A percentile compares a stretch with the other conserved stretches of the same genome.
phyloP scores from a whole-genome alignment of 1,284 basidiomycete species.

The Vanrija sp. region DNA sequence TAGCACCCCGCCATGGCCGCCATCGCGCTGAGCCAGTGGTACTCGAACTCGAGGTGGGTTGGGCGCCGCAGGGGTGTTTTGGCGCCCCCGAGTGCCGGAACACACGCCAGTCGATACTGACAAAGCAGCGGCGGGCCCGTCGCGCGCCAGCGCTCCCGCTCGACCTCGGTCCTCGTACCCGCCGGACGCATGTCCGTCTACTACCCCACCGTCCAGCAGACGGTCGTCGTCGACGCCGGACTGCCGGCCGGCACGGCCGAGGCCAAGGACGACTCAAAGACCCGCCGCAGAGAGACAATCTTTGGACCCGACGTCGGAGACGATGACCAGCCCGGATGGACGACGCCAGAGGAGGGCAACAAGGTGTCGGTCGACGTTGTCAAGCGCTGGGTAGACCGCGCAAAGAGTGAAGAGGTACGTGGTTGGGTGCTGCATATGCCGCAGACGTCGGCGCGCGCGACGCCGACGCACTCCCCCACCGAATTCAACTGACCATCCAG shows the following conservation, averaged over 20 bases:
- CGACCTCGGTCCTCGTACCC: not conserved
- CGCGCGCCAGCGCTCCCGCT: conserved; percentile 1
- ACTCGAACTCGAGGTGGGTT: too few relatives aligned
- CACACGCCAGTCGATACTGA: not conserved
- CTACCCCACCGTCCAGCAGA: conserved; percentile 34
- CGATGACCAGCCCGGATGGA: conserved; percentile 49
- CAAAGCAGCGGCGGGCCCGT: not conserved
- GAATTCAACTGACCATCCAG: conserved; percentile 45
- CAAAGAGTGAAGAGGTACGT: conserved; percentile 64
- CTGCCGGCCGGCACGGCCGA: conserved; percentile 1
- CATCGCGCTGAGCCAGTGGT: too few relatives aligned
- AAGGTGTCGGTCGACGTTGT: conserved; percentile 72
- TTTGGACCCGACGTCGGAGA: conserved; percentile 70
- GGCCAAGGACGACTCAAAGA: conserved; percentile 26
- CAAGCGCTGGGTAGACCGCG: conserved; percentile 73
- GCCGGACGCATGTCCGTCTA: not conserved
- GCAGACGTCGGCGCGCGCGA: too few relatives aligned
- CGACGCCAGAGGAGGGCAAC: conserved; percentile 27
- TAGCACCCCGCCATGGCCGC: too few relatives aligned
- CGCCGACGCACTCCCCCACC: not conserved
- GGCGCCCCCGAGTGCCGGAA: too few relatives aligned
- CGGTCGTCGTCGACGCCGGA: conserved; percentile 42
- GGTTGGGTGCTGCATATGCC: too few relatives aligned
- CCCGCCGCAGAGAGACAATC: conserved; percentile 58
- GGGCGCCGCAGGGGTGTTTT: too few relatives aligned